These are phyloP conservation scores for Auriscalpium microsporum DNA, from an alignment of 768 basidiomycete genomes.

Conservation along the genomic window DNA sequence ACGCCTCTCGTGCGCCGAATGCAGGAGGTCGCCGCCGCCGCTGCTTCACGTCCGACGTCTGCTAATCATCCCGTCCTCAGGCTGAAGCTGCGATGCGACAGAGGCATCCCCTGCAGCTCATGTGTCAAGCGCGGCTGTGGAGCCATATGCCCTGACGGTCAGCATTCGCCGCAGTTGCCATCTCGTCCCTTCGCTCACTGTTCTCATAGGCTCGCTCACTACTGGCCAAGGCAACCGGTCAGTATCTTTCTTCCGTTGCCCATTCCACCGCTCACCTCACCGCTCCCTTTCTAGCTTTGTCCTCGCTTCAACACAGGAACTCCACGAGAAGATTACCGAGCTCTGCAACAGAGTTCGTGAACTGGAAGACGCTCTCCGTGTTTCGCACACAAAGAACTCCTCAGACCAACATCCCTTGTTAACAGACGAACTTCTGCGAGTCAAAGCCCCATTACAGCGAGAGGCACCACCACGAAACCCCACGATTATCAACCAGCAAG, in stretches of 20 bases:
- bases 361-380: constrained; percentile 62
- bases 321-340: constrained; percentile 76
- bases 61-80: constrained; percentile 23
- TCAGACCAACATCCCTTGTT: constrained; percentile 58
- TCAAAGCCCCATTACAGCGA: constrained; percentile 71
- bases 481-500: constrained; percentile 30
- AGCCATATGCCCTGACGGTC: constrained; percentile 76
- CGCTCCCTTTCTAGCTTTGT: constrained; percentile 46
- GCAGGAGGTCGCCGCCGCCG: constrained; percentile 45
- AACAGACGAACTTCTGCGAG: constrained; percentile 59
- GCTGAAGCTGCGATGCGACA: constrained; percentile 67
- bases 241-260: constrained; percentile 11
- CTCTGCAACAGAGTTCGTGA: constrained; percentile 67
- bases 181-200: background rate
- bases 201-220: constrained; percentile 55
- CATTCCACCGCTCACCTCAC: background rate
- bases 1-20: constrained; percentile 73
- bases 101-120: constrained; percentile 67
- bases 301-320: constrained; percentile 69
- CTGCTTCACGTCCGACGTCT: constrained; percentile 10
- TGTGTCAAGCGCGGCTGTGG: constrained; percentile 76
- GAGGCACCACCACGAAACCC: constrained; percentile 30
- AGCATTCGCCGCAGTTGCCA: constrained; percentile 4
- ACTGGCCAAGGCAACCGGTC: constrained; percentile 80
- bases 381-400: constrained; percentile 50